phyloP scores from a whole-genome alignment of 768 basidiomycete genomes.

The Hydnomerulius pinastri region DNA sequence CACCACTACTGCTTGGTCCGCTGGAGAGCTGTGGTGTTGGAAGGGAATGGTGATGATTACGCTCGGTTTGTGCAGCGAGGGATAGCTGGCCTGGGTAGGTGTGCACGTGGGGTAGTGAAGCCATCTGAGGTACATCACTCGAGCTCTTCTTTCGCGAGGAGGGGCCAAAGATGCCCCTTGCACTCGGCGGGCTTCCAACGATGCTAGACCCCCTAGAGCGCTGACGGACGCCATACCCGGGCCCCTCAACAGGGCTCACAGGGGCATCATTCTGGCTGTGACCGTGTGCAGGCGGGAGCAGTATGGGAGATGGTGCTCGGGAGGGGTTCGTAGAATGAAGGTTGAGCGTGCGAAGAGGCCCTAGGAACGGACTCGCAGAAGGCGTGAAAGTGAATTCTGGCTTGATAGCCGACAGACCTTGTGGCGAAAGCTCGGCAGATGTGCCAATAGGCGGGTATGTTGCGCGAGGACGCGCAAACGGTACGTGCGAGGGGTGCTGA shows the following conservation, averaged over 20 bases:
- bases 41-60: slow-evolving; percentile 29
- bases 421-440: slow-evolving; percentile 34
- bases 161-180: slow-evolving; percentile 28
- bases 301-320: slow-evolving; percentile 71
- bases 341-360: slow-evolving; percentile 72
- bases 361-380: slow-evolving; percentile 79
- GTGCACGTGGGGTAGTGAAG: slow-evolving; percentile 30
- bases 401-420: slow-evolving; percentile 22
- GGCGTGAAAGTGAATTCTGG: slow-evolving; percentile 57
- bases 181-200: slow-evolving; percentile 39
- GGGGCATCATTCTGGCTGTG: slow-evolving; percentile 26
- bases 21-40: slow-evolving; percentile 66
- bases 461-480: slow-evolving; percentile 28
- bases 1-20: slow-evolving; percentile 59
- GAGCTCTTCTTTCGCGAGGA: slow-evolving; percentile 31
- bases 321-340: slow-evolving; percentile 71
- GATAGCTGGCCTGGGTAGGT: slow-evolving; percentile 36
- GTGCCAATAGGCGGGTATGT: slow-evolving; percentile 18
- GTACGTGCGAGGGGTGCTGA: slow-evolving; percentile 31
- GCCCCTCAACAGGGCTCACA: slow-evolving; percentile 38
- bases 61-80: slow-evolving; percentile 27
- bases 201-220: slow-evolving; percentile 32
- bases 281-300: slow-evolving; percentile 52
- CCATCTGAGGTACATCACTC: slow-evolving; percentile 31
- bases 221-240: slow-evolving; percentile 23